Evolutionary conservation across 1,284 basidiomycete species (phyloP).

Genomic region (Cutaneotrichosporon sp.): DNA sequence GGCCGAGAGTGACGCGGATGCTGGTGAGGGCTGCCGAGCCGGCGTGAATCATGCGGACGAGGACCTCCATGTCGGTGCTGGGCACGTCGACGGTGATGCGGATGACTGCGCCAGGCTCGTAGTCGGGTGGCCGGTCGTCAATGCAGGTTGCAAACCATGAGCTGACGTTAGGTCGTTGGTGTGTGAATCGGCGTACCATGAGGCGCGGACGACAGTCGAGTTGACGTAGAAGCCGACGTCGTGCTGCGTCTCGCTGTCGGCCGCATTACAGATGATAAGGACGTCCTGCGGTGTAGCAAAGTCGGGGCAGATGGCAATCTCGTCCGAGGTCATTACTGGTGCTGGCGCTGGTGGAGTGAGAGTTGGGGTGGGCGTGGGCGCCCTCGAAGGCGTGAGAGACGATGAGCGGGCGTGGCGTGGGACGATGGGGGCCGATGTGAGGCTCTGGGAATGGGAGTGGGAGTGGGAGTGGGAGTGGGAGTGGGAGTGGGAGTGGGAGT

Average conservation of each 20-base stretch:
- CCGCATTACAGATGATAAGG: not conserved
- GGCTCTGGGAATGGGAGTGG: too few relatives aligned
- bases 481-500: too few relatives aligned
- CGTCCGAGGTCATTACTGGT: not conserved
- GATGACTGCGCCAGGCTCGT: not conserved
- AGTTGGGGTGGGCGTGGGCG: not conserved
- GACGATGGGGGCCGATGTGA: too few relatives aligned
- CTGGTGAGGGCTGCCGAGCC: not conserved
- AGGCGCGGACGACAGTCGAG: not conserved
- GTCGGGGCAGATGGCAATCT: not conserved
- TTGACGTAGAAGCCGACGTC: constrained; percentile 4
- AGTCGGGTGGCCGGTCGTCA: not conserved
- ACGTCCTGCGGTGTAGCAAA: not conserved
- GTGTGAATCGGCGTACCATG: too few relatives aligned
- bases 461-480: too few relatives aligned
- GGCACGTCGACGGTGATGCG: not conserved
- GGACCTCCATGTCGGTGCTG: not conserved
- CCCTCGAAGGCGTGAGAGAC: not conserved
- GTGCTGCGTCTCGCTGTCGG: not conserved
- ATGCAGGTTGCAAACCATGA: not conserved
- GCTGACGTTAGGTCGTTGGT: not conserved
- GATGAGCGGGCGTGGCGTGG: too few relatives aligned
- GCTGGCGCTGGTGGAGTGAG: too few relatives aligned
- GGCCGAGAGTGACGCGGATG: not conserved
- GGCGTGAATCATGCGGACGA: not conserved